Evolutionary conservation across 306 rosid species (phyloP), one percentile per base, ranked within the genome.

Genomic region (Vigna mungo): DNA sequence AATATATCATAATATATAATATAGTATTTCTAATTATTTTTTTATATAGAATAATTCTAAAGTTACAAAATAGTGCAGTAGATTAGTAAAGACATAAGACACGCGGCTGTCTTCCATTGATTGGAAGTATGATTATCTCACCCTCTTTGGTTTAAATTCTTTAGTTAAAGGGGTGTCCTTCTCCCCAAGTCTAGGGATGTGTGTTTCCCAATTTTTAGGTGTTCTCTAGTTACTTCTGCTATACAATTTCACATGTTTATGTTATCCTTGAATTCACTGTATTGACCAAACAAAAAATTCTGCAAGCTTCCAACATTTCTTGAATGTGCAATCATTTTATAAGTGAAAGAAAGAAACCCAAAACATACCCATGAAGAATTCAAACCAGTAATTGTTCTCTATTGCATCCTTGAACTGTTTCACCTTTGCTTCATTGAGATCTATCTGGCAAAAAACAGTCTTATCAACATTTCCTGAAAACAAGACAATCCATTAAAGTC

Each of bases 361-460:
- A 59, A 76, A 85, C 97, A 72, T 90, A 96, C 99, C 99, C 90
- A 92, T 86, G 84, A 96, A 96, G 81, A 96, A 91, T 84, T 96
- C 99, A 83, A 96, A 78, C 99, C 99, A 96, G 87, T 96, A 92
- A 78, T 87, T 89, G 72, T 81, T 96, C 87, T 92, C 99, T 51
- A 96, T 91, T 77, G 99, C 99, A 81, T 96, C 91, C 92, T 88
- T 96, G 90, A 96, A 92, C 55, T 86, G 99, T 76, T 87, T 91
- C 78, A 85, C 93, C 62, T 85, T 91, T 53, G 85, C 84, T 8
- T 88, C 97, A 44, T 87, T 83, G 12, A 92, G 97, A n/a, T 71
- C 84, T 59, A 96, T 78, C 49, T 36, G 86, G 83, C 99, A 96
- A 84, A 91, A 85, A 71, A 71, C 70, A 52, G 89, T 77, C 88